A percentile compares a stretch with the other conserved stretches of the same genome.
phyloP scores from a whole-genome alignment of 352 stramenopile genomes.

The Phytophthora pinifolia region DNA sequence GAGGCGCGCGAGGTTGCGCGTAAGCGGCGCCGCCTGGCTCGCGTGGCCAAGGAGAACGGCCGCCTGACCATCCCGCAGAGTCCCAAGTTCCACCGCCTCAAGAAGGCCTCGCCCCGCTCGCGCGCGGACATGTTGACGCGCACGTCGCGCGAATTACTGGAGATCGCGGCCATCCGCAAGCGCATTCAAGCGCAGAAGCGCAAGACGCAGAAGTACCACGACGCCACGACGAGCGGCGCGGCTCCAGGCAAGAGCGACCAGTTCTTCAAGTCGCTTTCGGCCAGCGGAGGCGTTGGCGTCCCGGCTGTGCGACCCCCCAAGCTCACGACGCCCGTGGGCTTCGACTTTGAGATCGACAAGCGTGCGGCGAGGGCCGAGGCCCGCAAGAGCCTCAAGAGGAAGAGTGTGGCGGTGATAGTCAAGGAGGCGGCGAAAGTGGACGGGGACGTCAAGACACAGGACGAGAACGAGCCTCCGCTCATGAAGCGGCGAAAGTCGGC shows the following conservation, averaged over 20 bases:
- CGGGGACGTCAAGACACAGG: conserved; percentile 2
- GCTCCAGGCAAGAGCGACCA: conserved; percentile 38
- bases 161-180: conserved; percentile 71
- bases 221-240: conserved; percentile 49
- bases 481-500: conserved; percentile 30
- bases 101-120: conserved; percentile 35
- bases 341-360: conserved; percentile 74
- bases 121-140: conserved; percentile 48
- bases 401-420: conserved; percentile 20
- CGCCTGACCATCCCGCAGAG: conserved; percentile 69
- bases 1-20: conserved; percentile 36
- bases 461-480: conserved; percentile 15
- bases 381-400: conserved; percentile 34
- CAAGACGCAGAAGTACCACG: conserved; percentile 68
- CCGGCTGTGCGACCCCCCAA: conserved; percentile 65
- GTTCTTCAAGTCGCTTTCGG: conserved; percentile 51
- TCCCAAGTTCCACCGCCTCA: conserved; percentile 58
- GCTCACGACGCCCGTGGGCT: conserved; percentile 66
- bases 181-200: conserved; percentile 53
- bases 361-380: conserved; percentile 37
- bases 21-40: conserved; percentile 33
- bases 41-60: conserved; percentile 53
- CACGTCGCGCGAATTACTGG: conserved; percentile 72
- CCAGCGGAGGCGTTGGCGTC: conserved; percentile 63
- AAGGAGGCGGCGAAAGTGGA: conserved; percentile 9